These are phyloP conservation scores for Gentiana straminea DNA, from an alignment of 257 asterid genomes.

Conservation along the genomic window DNA sequence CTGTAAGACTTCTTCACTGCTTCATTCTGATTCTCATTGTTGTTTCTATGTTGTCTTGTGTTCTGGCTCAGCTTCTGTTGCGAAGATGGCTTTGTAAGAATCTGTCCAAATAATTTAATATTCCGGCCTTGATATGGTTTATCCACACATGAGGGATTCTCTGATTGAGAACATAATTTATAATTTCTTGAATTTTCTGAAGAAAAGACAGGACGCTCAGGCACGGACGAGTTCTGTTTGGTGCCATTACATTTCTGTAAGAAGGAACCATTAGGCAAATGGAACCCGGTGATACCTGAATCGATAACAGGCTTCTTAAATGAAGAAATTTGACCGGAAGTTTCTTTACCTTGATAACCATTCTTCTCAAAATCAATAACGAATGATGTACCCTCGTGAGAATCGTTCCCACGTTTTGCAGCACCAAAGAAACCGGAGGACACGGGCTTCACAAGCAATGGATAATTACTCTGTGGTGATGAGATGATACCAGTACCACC, in stretches of 20 bases:
- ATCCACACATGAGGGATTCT: conserved; percentile 37
- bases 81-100: conserved; percentile 42
- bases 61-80: conserved; percentile 35
- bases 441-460: conserved; percentile 23
- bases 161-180: conserved; percentile 24
- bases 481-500: conserved; percentile 4
- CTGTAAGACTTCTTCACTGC: conserved; percentile 28
- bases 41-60: conserved; percentile 18
- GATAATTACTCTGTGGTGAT: conserved; percentile 19
- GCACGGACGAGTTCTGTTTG: conserved; percentile 21
- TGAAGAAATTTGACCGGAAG: not conserved
- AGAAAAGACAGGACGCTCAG: conserved; percentile 25
- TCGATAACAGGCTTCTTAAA: conserved; percentile 28
- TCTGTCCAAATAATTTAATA: conserved; percentile 84
- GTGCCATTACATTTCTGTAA: conserved; percentile 42
- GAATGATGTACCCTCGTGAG: conserved; percentile 19
- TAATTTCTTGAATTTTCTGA: conserved; percentile 23
- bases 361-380: conserved; percentile 20
- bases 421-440: conserved; percentile 29
- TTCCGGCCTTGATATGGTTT: conserved; percentile 59
- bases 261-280: conserved; percentile 21
- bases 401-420: conserved; percentile 36
- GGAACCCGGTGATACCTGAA: conserved; percentile 23
- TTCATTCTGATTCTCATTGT: conserved; percentile 17
- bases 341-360: conserved; percentile 20